A percentile compares a stretch with the other conserved stretches of the same genome.
Conservation (phyloP, 2,329 filamentous ascomycete genomes). For the Colletotrichum sidae region DNA sequence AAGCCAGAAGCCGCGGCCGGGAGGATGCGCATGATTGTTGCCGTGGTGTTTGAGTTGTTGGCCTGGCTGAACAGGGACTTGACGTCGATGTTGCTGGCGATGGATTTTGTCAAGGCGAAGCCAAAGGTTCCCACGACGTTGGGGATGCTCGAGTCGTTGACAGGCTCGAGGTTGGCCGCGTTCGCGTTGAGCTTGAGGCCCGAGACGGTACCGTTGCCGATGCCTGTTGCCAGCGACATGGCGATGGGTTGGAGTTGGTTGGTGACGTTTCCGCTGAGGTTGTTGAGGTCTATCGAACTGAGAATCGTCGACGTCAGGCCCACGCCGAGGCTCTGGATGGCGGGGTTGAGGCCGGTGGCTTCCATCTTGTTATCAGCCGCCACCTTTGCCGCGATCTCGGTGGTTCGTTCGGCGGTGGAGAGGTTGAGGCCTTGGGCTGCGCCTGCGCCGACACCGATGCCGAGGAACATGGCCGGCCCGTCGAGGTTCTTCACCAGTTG, state of each 20-base stretch:
- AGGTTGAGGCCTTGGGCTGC: slow-evolving; percentile 42
- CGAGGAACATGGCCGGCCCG: slow-evolving; percentile 40
- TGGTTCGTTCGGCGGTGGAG: slow-evolving; percentile 32
- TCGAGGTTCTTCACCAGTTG: slow-evolving; percentile 30
- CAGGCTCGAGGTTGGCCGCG: slow-evolving; percentile 32
- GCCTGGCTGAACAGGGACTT: slow-evolving; percentile 35
- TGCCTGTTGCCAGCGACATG: slow-evolving; percentile 39
- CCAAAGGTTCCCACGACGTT: slow-evolving; percentile 43
- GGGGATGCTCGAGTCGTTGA: slow-evolving; percentile 39
- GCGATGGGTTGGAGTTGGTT: slow-evolving; percentile 39
- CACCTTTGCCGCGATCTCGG: slow-evolving; percentile 38
- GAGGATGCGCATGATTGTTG: slow-evolving; percentile 38
- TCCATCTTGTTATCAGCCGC: slow-evolving; percentile 45
- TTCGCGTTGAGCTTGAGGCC: slow-evolving; percentile 40
- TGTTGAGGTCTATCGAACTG: slow-evolving; percentile 40
- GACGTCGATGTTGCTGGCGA: slow-evolving; percentile 42
- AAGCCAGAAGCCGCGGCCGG: slow-evolving; percentile 43
- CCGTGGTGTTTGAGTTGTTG: slow-evolving; percentile 31
- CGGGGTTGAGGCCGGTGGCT: slow-evolving; percentile 44
- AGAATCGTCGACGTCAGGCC: slow-evolving; percentile 45
- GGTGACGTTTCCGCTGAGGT: slow-evolving; percentile 28
- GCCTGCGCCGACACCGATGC: slow-evolving; percentile 42
- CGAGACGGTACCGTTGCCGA: slow-evolving; percentile 41
- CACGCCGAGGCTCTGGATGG: slow-evolving; percentile 45
- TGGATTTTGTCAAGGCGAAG: slow-evolving; percentile 43